Evolutionary conservation across 1,284 basidiomycete species (phyloP).

Genomic region (Sanghuangporus baumii): DNA sequence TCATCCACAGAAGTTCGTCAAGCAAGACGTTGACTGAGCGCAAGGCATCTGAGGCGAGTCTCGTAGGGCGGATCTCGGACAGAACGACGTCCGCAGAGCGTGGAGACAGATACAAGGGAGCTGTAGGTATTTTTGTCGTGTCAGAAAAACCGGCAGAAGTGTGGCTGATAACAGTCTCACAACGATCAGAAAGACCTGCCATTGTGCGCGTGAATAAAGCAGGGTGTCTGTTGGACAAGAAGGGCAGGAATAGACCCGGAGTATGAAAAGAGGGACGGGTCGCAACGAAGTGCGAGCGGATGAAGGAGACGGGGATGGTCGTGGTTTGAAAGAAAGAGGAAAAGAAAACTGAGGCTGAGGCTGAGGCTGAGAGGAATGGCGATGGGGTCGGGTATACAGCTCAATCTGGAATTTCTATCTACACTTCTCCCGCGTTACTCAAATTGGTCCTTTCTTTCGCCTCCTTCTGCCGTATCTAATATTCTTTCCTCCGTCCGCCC

Average conservation of each 20-base stretch:
- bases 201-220: neutral
- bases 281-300: neutral
- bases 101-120: constrained; percentile 70
- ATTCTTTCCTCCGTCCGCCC: neutral
- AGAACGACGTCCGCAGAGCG: constrained; percentile 85
- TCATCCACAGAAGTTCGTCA: constrained; percentile 79
- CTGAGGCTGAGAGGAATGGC: too few species aligned
- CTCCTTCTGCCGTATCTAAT: neutral
- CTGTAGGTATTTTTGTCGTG: constrained; percentile 24
- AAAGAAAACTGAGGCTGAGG: neutral
- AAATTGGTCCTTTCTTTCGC: neutral
- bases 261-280: neutral
- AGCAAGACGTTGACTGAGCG: constrained; percentile 77
- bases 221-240: neutral
- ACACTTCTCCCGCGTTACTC: neutral
- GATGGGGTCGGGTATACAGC: neutral
- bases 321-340: neutral
- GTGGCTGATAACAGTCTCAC: neutral
- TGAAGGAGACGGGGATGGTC: neutral
- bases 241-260: neutral
- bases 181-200: constrained; percentile 12
- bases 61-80: constrained; percentile 86
- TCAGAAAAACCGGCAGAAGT: constrained; percentile 4
- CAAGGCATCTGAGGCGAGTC: constrained; percentile 70
- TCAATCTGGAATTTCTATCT: neutral